These are phyloP conservation scores for Botrytis tulipae DNA, from an alignment of 2,329 filamentous ascomycete genomes.

Conservation along the genomic window DNA sequence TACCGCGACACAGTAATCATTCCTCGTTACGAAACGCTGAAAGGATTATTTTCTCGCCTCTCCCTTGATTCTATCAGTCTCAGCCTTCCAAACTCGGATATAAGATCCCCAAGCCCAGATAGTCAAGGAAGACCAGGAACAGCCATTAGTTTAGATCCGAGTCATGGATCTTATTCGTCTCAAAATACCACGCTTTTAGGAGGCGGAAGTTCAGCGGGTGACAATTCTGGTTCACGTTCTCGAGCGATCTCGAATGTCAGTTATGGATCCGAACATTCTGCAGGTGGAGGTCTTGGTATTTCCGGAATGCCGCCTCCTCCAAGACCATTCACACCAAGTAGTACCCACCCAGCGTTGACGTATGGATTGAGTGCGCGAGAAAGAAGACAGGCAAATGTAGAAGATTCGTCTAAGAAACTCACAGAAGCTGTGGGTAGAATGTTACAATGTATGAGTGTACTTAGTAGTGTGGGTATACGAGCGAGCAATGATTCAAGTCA, in stretches of 20 bases:
- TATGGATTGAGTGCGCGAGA: conserved; percentile 15
- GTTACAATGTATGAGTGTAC: conserved; percentile 92
- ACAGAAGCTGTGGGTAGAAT: conserved; percentile 94
- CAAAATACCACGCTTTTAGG: conserved; percentile 73
- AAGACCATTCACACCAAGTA: conserved; percentile 36
- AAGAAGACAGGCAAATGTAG: conserved; percentile 47
- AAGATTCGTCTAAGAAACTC: conserved; percentile 69
- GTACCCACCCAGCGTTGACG: conserved; percentile 28
- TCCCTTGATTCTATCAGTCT: conserved; percentile 69
- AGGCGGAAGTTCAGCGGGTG: conserved; percentile 49
- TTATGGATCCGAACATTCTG: conserved; percentile 47
- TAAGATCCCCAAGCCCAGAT: conserved; percentile 49
- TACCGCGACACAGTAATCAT: conserved; percentile 89
- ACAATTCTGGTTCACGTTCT: conserved; percentile 59
- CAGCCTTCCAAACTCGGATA: conserved; percentile 45
- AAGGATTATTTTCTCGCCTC: conserved; percentile 84
- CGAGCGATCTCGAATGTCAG: conserved; percentile 86
- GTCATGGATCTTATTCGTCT: conserved; percentile 75
- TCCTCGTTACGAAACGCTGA: conserved; percentile 83
- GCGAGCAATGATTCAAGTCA: conserved; percentile 64
- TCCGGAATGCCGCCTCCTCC: conserved; percentile 33
- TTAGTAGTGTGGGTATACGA: conserved; percentile 64
- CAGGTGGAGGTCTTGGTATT: conserved; percentile 27
- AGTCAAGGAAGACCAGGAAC: conserved; percentile 63
- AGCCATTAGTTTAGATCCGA: conserved; percentile 70